Conservation (phyloP, 495 filamentous ascomycete genomes). For the Durotheca rogersii region DNA sequence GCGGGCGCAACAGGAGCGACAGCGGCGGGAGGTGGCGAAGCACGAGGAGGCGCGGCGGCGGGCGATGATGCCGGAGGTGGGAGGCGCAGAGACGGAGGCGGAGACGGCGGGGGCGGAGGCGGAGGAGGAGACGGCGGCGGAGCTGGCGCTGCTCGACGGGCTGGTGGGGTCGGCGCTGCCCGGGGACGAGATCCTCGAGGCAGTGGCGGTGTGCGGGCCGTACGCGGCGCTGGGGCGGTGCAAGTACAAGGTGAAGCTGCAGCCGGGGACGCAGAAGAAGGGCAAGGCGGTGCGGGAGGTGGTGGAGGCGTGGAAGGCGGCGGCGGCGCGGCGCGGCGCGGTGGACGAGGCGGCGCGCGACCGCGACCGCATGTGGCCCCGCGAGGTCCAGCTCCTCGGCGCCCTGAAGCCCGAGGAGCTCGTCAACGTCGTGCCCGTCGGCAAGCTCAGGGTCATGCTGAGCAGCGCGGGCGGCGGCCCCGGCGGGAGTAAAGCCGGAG, state of each 20-base stretch:
- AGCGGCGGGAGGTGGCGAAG: slow-evolving; percentile 58
- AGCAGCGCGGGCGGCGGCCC: slow-evolving; percentile 46
- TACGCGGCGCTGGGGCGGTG: slow-evolving; percentile 75
- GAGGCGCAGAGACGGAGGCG: slow-evolving; percentile 46
- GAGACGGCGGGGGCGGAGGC: slow-evolving; percentile 61
- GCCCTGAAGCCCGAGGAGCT: slow-evolving; percentile 79
- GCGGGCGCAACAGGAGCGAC: slow-evolving; percentile 73
- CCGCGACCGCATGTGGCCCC: slow-evolving; percentile 73
- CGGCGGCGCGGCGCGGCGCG: slow-evolving; percentile 55
- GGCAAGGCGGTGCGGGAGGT: slow-evolving; percentile 94
- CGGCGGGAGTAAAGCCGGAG: too few species aligned
- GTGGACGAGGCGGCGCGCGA: slow-evolving; percentile 61
- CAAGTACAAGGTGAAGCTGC: slow-evolving; percentile 90
- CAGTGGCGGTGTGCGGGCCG: slow-evolving; percentile 86
- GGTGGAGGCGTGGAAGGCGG: slow-evolving; percentile 69
- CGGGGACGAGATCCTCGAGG: slow-evolving; percentile 86
- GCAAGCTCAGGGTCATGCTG: slow-evolving; percentile 83
- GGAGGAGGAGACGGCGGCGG: too few species aligned
- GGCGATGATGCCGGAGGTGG: slow-evolving; percentile 54
- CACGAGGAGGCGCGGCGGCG: slow-evolving; percentile 67
- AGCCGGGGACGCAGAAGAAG: slow-evolving; percentile 88
- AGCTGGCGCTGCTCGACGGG: slow-evolving; percentile 65
- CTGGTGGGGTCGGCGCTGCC: slow-evolving; percentile 75
- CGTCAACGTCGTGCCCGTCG: slow-evolving; percentile 75
- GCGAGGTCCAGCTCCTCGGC: slow-evolving; percentile 80